These are phyloP conservation scores for Amylostereum areolatum DNA, from an alignment of 1,284 basidiomycete genomes.

Conservation along the genomic window DNA sequence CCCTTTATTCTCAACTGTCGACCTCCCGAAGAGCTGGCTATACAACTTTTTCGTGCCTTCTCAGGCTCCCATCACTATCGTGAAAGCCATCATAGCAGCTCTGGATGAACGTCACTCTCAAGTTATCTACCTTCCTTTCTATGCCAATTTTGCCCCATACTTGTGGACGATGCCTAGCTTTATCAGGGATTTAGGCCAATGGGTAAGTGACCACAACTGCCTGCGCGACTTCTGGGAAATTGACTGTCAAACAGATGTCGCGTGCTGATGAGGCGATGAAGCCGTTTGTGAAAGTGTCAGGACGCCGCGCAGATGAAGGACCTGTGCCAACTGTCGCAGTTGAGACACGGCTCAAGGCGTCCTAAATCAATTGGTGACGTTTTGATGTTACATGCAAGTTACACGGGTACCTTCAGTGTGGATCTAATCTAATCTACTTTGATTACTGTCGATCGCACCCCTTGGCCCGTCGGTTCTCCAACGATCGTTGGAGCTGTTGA, in stretches of 20 bases:
- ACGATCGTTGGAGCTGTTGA: too few species aligned
- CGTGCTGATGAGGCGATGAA: conserved; percentile 14
- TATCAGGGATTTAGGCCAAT: conserved; percentile 63
- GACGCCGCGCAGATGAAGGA: conserved; percentile 12
- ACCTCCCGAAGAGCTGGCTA: conserved; percentile 42
- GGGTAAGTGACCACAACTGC: conserved; percentile 38
- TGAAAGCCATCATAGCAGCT: conserved; percentile 74
- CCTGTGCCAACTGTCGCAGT: background rate
- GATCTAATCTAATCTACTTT: too few species aligned
- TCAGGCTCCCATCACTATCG: conserved; percentile 66
- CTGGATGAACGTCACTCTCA: conserved; percentile 74
- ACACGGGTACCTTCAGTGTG: too few species aligned
- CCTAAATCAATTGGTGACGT: background rate
- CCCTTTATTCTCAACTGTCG: conserved; percentile 61
- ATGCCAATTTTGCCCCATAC: conserved; percentile 52
- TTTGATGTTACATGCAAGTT: too few species aligned
- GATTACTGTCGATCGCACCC: too few species aligned
- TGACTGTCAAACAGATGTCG: background rate
- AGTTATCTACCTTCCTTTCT: conserved; percentile 71
- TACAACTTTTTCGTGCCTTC: conserved; percentile 74
- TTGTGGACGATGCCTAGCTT: conserved; percentile 63
- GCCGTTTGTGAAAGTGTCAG: conserved; percentile 13
- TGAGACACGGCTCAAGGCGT: background rate
- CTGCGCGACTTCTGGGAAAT: background rate
- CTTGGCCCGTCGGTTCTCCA: too few species aligned